Percentiles rank a stretch among this genome's conserved stretches.
phyloP scores from a whole-genome alignment of 345 rosid species.

The Dipteronia dyeriana region DNA sequence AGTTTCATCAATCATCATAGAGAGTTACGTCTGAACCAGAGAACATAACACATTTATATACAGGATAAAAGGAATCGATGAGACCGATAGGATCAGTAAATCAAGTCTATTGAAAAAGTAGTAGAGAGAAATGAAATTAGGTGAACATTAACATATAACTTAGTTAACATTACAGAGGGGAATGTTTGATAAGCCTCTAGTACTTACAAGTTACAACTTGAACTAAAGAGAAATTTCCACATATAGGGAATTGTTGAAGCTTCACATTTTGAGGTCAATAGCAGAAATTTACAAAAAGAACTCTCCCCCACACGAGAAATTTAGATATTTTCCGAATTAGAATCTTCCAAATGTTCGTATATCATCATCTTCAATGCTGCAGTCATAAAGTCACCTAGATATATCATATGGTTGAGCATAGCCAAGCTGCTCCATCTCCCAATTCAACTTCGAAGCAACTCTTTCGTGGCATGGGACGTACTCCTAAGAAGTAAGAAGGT shows the following conservation, averaged over 20 bases:
- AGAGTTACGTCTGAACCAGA: not conserved
- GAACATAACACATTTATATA: not conserved
- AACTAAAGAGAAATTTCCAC: slow-evolving; percentile 22
- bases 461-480: slow-evolving; percentile 88
- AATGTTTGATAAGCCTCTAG: slow-evolving; percentile 25
- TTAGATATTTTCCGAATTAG: slow-evolving; percentile 26
- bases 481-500: slow-evolving; percentile 44
- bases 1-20: not conserved
- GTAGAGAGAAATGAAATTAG: not conserved
- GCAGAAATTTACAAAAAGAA: slow-evolving; percentile 47
- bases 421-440: slow-evolving; percentile 85
- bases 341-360: slow-evolving; percentile 23
- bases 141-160: slow-evolving; percentile 18
- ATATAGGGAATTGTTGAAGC: slow-evolving; percentile 24
- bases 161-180: slow-evolving; percentile 30
- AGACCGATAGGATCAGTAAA: not conserved
- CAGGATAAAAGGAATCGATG: not conserved
- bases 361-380: not conserved
- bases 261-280: slow-evolving; percentile 41
- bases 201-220: slow-evolving; percentile 36
- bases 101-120: not conserved
- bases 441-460: slow-evolving; percentile 76
- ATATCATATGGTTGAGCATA: slow-evolving; percentile 54
- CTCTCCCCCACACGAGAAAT: slow-evolving; percentile 26
- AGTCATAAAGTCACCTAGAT: slow-evolving; percentile 36